phyloP scores from a whole-genome alignment of 192 early-diverging fungal genomes.

The Coemansia sp. region DNA sequence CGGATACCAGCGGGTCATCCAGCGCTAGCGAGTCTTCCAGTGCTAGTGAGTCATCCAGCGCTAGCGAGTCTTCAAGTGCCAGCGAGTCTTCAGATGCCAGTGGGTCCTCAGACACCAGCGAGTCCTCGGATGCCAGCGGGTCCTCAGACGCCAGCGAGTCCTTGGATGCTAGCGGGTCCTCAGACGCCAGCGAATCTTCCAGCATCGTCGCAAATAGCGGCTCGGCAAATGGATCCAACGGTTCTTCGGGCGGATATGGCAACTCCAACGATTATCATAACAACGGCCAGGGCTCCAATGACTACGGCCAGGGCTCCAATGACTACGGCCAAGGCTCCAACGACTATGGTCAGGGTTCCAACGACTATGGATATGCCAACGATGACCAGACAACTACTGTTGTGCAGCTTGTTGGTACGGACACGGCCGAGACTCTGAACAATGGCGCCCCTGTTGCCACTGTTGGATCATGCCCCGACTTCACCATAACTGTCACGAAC shows the following conservation, averaged over 20 bases:
- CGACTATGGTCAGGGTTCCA: constrained; percentile 19
- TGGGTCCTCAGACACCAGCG: neutral
- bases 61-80: neutral
- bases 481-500: constrained; percentile 47
- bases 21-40: neutral
- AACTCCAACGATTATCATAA: neutral
- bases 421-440: constrained; percentile 36
- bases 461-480: constrained; percentile 38
- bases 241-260: neutral
- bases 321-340: constrained; percentile 15
- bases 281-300: neutral
- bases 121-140: neutral
- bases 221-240: neutral
- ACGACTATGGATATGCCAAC: constrained; percentile 11
- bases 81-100: neutral
- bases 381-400: constrained; percentile 24
- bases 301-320: constrained; percentile 2
- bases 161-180: neutral
- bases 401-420: constrained; percentile 39
- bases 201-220: neutral
- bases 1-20: neutral
- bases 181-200: neutral
- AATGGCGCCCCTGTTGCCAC: constrained; percentile 41
- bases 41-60: neutral
- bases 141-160: neutral